A percentile compares a stretch with the other conserved stretches of the same genome.
Evolutionary conservation across 2,329 filamentous ascomycete genomes (phyloP).

Genomic region (Ceratocystis smalleyi): DNA sequence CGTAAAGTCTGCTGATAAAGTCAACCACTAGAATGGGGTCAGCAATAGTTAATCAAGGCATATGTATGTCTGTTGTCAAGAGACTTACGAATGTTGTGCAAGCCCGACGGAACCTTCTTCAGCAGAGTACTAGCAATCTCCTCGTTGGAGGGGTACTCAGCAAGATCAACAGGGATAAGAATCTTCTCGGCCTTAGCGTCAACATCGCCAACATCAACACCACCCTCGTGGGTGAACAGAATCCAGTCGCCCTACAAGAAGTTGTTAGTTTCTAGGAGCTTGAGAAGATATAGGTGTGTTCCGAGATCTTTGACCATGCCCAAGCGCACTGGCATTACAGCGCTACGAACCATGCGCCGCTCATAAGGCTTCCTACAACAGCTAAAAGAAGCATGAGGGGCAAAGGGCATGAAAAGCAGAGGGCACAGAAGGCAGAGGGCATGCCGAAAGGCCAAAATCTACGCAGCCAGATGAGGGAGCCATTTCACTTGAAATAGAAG

Average conservation of each 20-base stretch:
- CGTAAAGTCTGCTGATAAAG: constrained; percentile 96
- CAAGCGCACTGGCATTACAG: neutral
- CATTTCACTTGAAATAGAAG: neutral
- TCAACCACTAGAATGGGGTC: constrained; percentile 50
- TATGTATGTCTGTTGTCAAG: neutral
- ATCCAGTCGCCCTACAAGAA: constrained; percentile 82
- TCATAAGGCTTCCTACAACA: neutral
- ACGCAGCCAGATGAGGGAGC: neutral
- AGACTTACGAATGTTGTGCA: constrained; percentile 64
- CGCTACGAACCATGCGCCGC: neutral
- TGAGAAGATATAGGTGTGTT: neutral
- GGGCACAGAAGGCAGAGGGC: neutral
- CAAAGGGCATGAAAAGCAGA: neutral
- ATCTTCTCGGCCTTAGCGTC: constrained; percentile 98
- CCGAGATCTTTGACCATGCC: neutral
- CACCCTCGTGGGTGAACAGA: constrained; percentile 98
- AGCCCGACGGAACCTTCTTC: constrained; percentile 82
- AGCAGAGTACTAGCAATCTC: constrained; percentile 73
- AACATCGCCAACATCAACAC: constrained; percentile 98
- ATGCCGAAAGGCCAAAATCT: neutral
- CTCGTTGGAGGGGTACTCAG: constrained; percentile 89
- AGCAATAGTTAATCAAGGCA: neutral
- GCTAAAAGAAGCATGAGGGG: neutral
- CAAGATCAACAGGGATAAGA: constrained; percentile 86
- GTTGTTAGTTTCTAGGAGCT: constrained; percentile 22